Percentiles rank a stretch among this genome's conserved stretches.
These are phyloP conservation scores for Trichoderma sp. DNA, from an alignment of 2,329 filamentous ascomycete species.

Conservation along the genomic window DNA sequence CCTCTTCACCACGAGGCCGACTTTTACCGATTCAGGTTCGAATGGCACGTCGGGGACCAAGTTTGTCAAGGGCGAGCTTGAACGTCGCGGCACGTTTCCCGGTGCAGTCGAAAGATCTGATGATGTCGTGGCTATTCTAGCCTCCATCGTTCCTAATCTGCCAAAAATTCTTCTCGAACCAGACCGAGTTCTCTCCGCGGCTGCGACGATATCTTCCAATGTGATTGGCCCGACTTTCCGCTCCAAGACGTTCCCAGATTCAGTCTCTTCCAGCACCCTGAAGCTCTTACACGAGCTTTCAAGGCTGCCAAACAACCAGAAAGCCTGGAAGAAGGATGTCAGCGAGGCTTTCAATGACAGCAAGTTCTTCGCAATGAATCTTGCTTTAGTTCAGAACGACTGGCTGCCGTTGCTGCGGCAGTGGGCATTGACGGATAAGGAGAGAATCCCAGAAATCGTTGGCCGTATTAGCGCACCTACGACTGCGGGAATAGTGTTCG, in stretches of 20 bases:
- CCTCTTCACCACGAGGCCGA: constrained; percentile 88
- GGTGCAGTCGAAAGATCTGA: constrained; percentile 57
- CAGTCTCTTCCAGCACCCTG: constrained; percentile 71
- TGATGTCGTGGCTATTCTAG: constrained; percentile 79
- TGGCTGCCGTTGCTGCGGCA: constrained; percentile 86
- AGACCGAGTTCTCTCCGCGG: constrained; percentile 78
- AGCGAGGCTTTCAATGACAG: constrained; percentile 88
- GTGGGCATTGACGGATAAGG: constrained; percentile 84
- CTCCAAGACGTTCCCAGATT: constrained; percentile 84
- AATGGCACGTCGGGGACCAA: constrained; percentile 42
- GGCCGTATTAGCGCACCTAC: constrained; percentile 79
- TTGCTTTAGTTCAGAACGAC: constrained; percentile 65
- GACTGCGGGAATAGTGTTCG: constrained; percentile 95
- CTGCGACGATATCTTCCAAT: constrained; percentile 78
- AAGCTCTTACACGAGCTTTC: constrained; percentile 75
- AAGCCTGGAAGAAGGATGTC: constrained; percentile 91
- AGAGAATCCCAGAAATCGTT: constrained; percentile 79
- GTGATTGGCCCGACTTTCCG: constrained; percentile 81
- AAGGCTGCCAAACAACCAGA: constrained; percentile 76
- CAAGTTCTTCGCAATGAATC: constrained; percentile 75
- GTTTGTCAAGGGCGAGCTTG: constrained; percentile 40
- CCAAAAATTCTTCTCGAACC: constrained; percentile 81
- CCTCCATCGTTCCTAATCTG: constrained; percentile 75
- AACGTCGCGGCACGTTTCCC: constrained; percentile 40
- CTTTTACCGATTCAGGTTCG: constrained; percentile 60